A percentile compares a stretch with the other conserved stretches of the same genome.
Conservation (phyloP, 2,329 filamentous ascomycete species). For the Penicillium capsulatum region DNA sequence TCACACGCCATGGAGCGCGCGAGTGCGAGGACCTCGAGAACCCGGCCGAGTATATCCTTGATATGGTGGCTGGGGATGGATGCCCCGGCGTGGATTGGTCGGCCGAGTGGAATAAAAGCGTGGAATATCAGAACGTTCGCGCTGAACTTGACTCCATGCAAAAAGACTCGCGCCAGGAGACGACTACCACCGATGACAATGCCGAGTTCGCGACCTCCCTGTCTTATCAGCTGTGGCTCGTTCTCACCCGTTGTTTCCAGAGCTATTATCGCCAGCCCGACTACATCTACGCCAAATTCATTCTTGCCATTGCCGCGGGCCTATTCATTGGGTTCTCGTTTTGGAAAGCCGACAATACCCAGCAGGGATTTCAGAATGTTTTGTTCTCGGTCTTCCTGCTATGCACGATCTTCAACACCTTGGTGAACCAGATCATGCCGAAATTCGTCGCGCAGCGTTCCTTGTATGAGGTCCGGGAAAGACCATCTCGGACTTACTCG, state of each 20-base stretch:
- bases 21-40: constrained; percentile 59
- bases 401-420: constrained; percentile 48
- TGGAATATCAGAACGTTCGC: constrained; percentile 52
- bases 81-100: constrained; percentile 53
- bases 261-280: constrained; percentile 82
- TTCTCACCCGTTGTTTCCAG: constrained; percentile 69
- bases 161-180: not conserved
- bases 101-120: constrained; percentile 56
- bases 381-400: constrained; percentile 77
- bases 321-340: constrained; percentile 79
- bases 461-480: constrained; percentile 77
- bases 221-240: constrained; percentile 58
- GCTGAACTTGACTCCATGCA: constrained; percentile 54
- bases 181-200: constrained; percentile 25
- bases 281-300: constrained; percentile 76
- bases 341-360: constrained; percentile 62
- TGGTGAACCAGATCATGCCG: constrained; percentile 61
- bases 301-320: constrained; percentile 58
- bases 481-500: constrained; percentile 73
- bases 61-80: constrained; percentile 44
- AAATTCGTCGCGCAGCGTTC: constrained; percentile 75
- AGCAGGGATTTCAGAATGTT: constrained; percentile 76
- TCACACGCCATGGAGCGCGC: constrained; percentile 58
- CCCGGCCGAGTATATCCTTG: constrained; percentile 70
- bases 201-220: constrained; percentile 72